Evolutionary conservation across 441 rosid genomes (phyloP).

Genomic region (Rhodomyrtus psidioides): DNA sequence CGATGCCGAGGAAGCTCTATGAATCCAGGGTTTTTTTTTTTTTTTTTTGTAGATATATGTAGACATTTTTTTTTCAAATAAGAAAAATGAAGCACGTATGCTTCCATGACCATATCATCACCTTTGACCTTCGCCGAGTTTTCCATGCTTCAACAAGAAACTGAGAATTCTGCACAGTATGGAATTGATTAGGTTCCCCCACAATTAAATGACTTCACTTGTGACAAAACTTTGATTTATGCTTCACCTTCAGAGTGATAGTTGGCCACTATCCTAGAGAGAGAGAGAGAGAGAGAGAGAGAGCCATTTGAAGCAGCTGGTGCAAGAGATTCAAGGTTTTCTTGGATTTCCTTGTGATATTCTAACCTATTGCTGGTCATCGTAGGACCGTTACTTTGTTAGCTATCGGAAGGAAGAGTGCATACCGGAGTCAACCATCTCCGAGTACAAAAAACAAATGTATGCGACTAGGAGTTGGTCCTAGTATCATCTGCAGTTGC

Average conservation of each 20-base stretch:
- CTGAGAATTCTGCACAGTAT: background rate
- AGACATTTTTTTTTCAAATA: background rate
- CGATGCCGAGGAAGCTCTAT: background rate
- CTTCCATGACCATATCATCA: background rate
- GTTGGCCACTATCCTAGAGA: background rate
- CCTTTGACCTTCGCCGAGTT: background rate
- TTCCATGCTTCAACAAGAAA: background rate
- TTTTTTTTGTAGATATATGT: too few species aligned
- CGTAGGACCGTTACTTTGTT: background rate
- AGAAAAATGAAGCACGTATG: background rate
- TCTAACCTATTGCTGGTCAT: background rate
- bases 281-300: background rate
- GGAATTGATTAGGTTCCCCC: background rate
- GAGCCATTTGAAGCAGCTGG: background rate
- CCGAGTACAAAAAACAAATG: background rate
- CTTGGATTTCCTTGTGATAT: background rate
- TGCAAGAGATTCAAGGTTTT: background rate
- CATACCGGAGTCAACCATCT: background rate
- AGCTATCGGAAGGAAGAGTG: background rate
- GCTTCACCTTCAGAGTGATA: background rate
- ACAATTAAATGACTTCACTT: background rate
- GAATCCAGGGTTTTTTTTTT: too few species aligned
- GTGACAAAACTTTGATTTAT: background rate
- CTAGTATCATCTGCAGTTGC: background rate
- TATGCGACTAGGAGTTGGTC: background rate